These are phyloP conservation scores for Hibiscus mutabilis DNA, from an alignment of 345 rosid genomes.

Conservation along the genomic window DNA sequence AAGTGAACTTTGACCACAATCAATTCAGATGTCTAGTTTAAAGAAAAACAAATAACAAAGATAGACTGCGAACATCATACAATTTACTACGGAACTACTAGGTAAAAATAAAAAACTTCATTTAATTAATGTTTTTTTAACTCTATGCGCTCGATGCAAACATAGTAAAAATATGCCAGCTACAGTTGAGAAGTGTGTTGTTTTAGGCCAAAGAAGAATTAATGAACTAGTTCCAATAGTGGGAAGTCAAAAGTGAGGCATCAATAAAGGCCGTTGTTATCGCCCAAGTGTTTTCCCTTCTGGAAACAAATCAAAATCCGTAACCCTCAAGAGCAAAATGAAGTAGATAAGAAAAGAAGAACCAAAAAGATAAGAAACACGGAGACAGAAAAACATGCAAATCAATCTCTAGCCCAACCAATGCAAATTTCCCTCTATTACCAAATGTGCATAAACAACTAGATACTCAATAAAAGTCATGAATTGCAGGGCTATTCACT, in stretches of 20 bases:
- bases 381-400: constrained; percentile 8
- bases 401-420: background rate
- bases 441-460: constrained; percentile 3
- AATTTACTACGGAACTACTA: background rate
- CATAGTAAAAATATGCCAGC: background rate
- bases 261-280: background rate
- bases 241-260: background rate
- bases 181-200: background rate
- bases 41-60: background rate
- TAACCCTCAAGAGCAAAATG: background rate
- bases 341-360: background rate
- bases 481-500: background rate
- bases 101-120: background rate
- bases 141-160: background rate
- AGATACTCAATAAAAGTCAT: background rate
- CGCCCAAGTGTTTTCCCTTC: background rate
- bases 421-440: background rate
- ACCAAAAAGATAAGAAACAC: background rate
- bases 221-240: background rate
- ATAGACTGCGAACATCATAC: background rate
- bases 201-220: background rate
- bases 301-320: background rate
- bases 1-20: background rate
- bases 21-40: background rate
- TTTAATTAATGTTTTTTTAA: background rate